Conservation (phyloP, 495 filamentous ascomycete species). For the Copromyces sp. region DNA sequence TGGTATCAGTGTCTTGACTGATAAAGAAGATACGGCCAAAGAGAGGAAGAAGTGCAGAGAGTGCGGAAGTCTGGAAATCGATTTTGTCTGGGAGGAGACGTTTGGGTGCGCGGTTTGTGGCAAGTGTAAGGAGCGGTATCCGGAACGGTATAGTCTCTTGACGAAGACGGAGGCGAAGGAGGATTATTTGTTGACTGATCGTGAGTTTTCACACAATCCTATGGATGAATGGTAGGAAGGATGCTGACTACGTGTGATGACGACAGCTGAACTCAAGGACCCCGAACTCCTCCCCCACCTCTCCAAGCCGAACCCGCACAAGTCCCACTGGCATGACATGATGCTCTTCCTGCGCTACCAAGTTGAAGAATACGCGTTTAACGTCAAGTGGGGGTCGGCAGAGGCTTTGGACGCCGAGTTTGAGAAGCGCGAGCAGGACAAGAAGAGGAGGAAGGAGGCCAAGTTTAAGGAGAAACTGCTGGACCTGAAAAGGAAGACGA, state of each 20-base stretch:
- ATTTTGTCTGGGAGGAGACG: constrained; percentile 85
- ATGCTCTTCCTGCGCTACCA: constrained; percentile 92
- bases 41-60: constrained; percentile 70
- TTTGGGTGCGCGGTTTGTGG: constrained; percentile 63
- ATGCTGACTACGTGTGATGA: neutral
- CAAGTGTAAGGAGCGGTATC: constrained; percentile 73
- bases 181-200: constrained; percentile 92
- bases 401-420: constrained; percentile 88
- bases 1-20: constrained; percentile 58
- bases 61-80: constrained; percentile 75
- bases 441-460: constrained; percentile 78
- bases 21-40: constrained; percentile 27
- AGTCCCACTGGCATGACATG: constrained; percentile 95
- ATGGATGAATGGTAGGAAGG: no score
- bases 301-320: constrained; percentile 86
- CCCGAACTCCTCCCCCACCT: constrained; percentile 77
- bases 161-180: constrained; percentile 95
- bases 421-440: constrained; percentile 64
- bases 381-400: constrained; percentile 69
- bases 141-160: constrained; percentile 85
- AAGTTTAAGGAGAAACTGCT: constrained; percentile 84
- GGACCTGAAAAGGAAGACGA: constrained; percentile 86
- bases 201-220: constrained; percentile 36
- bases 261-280: constrained; percentile 70
- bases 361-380: constrained; percentile 85